Evolutionary conservation across 495 filamentous ascomycete genomes (phyloP), one percentile per base, ranked within the genome.

Genomic region (Penicillium malachiteum): DNA sequence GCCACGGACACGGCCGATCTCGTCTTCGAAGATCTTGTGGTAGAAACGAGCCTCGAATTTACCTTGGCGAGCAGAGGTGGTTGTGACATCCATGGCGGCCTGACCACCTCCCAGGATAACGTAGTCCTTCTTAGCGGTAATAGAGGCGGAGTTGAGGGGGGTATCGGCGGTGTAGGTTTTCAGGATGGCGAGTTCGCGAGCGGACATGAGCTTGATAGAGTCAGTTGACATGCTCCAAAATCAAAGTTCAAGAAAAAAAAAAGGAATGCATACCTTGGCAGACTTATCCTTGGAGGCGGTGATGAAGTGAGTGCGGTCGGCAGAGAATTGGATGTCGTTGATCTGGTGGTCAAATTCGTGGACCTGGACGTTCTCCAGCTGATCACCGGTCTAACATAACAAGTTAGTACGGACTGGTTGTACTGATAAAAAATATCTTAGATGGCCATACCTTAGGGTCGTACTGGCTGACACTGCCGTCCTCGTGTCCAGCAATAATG

Each of bases 21-120:
- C 94, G 70, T 97, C 93, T 75, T 96, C 91, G 72, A 98, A 97
- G 65, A 98, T 85, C 80, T 93, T 96, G 84, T 98, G 94, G 81
- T 96, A 98, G 81, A 98, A 97, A 48, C 94, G 84, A 21, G 94
- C 95, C 72, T 98, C 94, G 80, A 98, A 98, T 75, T 97, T 97
- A 72, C 94, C 94, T 75, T 97, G 94, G 46, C 94, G 83, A 10
- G 90, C 85, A 30, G 86, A 87, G 39, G 94, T 98, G 14, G 89
- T 95, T n/a, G 94, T 98, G 71, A 98, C 94, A 73, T 97, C 94
- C 90, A 96, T 96, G 64, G 94, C 94, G 53, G 93, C 94, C 75
- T 98, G 94, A 55, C 94, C 94, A 80, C 94, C 94, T 57, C 94
- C 94, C 17, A 98, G 87, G 67, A 98, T 94, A 41, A 97, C 91